A percentile compares a stretch with the other conserved stretches of the same genome.
Evolutionary conservation across 1,139 yeast species (phyloP).

Genomic region (Candida dubliniensis): DNA sequence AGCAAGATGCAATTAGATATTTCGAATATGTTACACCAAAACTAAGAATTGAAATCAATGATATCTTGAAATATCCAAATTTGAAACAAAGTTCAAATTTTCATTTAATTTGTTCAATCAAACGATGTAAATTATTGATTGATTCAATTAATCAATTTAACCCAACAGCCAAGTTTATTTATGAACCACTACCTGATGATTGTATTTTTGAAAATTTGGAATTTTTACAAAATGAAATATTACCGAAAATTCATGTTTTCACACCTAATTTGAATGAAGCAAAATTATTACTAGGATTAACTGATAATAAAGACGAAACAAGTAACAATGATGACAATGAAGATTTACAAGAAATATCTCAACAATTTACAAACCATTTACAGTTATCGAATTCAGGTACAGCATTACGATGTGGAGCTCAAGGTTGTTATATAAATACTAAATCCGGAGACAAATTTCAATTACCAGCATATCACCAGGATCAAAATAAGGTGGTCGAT

Average conservation of each 20-base stretch:
- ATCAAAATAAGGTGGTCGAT: constrained; percentile 58
- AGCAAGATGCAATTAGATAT: constrained; percentile 51
- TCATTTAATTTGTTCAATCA: constrained; percentile 78
- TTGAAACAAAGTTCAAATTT: constrained; percentile 47
- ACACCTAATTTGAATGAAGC: constrained; percentile 89
- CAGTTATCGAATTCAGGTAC: constrained; percentile 43
- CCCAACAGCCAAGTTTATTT: constrained; percentile 49
- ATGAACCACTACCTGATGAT: constrained; percentile 87
- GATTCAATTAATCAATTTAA: constrained; percentile 27
- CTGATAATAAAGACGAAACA: constrained; percentile 14
- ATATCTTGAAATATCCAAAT: constrained; percentile 43
- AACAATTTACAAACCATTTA: constrained; percentile 40
- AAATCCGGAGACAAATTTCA: constrained; percentile 21
- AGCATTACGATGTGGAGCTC: constrained; percentile 68
- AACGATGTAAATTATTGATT: constrained; percentile 52
- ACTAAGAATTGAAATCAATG: constrained; percentile 60
- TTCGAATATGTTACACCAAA: constrained; percentile 55
- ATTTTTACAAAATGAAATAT: constrained; percentile 33
- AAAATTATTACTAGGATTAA: constrained; percentile 27
- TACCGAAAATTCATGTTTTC: constrained; percentile 56
- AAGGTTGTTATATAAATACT: constrained; percentile 52
- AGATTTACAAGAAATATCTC: constrained; percentile 38
- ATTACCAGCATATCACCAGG: constrained; percentile 75
- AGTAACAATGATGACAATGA: constrained; percentile 1
- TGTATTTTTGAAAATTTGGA: constrained; percentile 54